Conservation (phyloP, 2,329 filamentous ascomycete genomes). For the Dendrostoma leiphaemia region DNA sequence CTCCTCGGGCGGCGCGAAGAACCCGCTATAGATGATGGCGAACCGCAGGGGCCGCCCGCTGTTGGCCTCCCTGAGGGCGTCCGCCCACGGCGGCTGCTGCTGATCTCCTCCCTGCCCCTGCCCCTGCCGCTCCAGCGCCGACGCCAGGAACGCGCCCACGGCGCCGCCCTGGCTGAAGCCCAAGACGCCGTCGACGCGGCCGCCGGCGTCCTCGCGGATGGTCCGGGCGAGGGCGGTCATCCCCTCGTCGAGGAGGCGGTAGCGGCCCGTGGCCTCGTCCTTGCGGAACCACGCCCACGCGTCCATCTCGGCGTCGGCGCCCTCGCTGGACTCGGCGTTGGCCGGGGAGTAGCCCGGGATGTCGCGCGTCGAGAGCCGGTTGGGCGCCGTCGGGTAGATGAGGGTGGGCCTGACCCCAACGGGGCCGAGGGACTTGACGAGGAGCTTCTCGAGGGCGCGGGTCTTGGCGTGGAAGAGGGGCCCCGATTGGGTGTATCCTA, state of each 20-base stretch:
- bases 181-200: conserved; percentile 73
- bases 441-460: conserved; percentile 77
- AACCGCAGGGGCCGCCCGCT: conserved; percentile 56
- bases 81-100: conserved; percentile 36
- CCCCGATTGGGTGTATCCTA: conserved; percentile 89
- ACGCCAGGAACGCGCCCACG: conserved; percentile 68
- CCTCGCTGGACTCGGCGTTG: conserved; percentile 34
- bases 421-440: conserved; percentile 69
- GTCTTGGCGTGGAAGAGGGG: conserved; percentile 84
- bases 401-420: conserved; percentile 47
- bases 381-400: conserved; percentile 68
- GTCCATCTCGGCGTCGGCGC: conserved; percentile 49
- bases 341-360: conserved; percentile 65
- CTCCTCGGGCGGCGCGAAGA: conserved; percentile 59
- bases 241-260: conserved; percentile 68
- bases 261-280: conserved; percentile 62
- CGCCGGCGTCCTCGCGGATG: conserved; percentile 59
- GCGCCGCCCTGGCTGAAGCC: conserved; percentile 83
- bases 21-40: conserved; percentile 74
- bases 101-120: conserved; percentile 14
- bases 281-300: conserved; percentile 82
- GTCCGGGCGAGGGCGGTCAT: conserved; percentile 60
- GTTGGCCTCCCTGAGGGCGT: conserved; percentile 49
- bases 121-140: conserved; percentile 58
- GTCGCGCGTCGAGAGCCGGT: conserved; percentile 60